These are phyloP conservation scores for Capsicum chinense DNA, from an alignment of 257 asterid genomes.

Conservation along the genomic window DNA sequence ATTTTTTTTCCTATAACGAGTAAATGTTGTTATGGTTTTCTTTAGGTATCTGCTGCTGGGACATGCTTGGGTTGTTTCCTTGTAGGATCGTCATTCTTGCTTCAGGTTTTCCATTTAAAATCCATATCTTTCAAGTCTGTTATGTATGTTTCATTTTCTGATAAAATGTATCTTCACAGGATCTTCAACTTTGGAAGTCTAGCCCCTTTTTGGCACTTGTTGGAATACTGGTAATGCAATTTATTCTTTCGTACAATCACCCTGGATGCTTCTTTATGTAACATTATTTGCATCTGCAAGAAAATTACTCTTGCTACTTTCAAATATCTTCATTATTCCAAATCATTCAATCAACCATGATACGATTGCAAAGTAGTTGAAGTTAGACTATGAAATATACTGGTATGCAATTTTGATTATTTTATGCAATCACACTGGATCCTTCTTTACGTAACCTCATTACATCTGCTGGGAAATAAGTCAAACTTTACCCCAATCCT, in stretches of 20 bases:
- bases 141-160: conserved; percentile 15
- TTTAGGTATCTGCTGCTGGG: conserved; percentile 77
- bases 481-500: neutral
- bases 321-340: neutral
- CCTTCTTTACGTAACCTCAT: neutral
- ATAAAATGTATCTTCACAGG: conserved; percentile 47
- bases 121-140: neutral
- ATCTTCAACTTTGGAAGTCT: conserved; percentile 60
- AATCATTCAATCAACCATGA: neutral
- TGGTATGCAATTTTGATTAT: neutral
- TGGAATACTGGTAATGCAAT: conserved; percentile 73
- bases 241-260: neutral
- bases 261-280: neutral
- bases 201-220: conserved; percentile 71
- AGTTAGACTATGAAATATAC: neutral
- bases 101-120: conserved; percentile 57
- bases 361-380: neutral
- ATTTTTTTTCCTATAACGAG: neutral
- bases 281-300: neutral
- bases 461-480: neutral
- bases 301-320: neutral
- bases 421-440: neutral
- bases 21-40: neutral
- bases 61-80: conserved; percentile 81
- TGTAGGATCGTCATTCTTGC: conserved; percentile 66